Conservation (phyloP, 352 stramenopile genomes). For the Phytophthora lateralis region DNA sequence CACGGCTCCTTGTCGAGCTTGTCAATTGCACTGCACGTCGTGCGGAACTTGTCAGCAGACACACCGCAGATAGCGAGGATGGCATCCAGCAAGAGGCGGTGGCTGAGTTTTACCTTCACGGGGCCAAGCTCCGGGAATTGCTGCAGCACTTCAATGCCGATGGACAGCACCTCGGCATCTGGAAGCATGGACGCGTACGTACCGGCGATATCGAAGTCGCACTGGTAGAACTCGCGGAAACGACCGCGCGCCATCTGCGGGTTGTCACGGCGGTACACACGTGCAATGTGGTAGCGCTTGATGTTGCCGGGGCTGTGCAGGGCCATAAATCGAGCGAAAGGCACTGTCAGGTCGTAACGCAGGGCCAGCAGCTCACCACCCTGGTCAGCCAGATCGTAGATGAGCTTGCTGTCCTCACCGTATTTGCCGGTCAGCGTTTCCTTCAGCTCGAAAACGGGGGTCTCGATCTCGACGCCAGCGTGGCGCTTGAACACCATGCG, state of each 20-base stretch:
- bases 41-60: slow-evolving; percentile 96
- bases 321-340: slow-evolving; percentile 98
- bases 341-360: slow-evolving; percentile 98
- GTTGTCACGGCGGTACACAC: slow-evolving; percentile 97
- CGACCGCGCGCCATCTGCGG: slow-evolving; percentile 93
- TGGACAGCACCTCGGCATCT: slow-evolving; percentile 96
- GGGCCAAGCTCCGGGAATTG: slow-evolving; percentile 84
- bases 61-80: slow-evolving; percentile 98
- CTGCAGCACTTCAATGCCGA: slow-evolving; percentile 93
- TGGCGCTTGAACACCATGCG: slow-evolving; percentile 98
- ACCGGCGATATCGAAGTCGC: slow-evolving; percentile 98
- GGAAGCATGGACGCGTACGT: slow-evolving; percentile 95
- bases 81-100: slow-evolving; percentile 96
- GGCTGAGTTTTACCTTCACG: slow-evolving; percentile 99
- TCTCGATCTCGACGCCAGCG: slow-evolving; percentile 98
- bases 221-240: slow-evolving; percentile 99
- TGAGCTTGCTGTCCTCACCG: slow-evolving; percentile 98
- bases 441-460: slow-evolving; percentile 98
- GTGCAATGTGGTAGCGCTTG: slow-evolving; percentile 98
- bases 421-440: slow-evolving; percentile 99
- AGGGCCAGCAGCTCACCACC: slow-evolving; percentile 94
- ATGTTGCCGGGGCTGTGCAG: slow-evolving; percentile 98
- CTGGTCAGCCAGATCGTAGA: slow-evolving; percentile 99
- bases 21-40: slow-evolving; percentile 98
- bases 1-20: slow-evolving; percentile 99